Base-by-base conservation (phyloP, 148 eudicot genomes). In the Persicaria maculosa region DNA sequence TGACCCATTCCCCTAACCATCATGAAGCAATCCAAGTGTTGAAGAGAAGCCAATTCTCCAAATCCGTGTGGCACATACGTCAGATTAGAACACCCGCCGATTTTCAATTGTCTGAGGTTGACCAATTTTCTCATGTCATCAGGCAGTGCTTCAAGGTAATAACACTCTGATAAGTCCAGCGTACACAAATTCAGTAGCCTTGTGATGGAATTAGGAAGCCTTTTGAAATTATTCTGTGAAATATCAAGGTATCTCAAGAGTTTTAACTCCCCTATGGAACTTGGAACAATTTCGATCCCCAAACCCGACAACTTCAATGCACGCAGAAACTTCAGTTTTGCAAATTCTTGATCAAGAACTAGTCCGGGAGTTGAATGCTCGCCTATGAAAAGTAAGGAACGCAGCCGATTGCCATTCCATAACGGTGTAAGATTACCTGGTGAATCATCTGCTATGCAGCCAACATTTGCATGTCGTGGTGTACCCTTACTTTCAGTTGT, bases 201-300 rank as follows among this genome's bases (percentile, higher is more conserved):
- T 52, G 81, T 69, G 11, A 84, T 73, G 6, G 84, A 73, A 6
- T 71, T 50, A 0, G 82, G 81, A 1, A 82, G 74, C 5, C 1
- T 8, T 10, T 36, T 43, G 1, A 67, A 19, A 4, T 17, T 31
- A 55, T 77, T 78, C 5, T 1, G 0, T 20, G 78, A 77, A 15
- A 81, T 77, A 57, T 82, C 75, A 17, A 86, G 78, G 62, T 71
- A 80, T 65, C 90, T 84, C 45, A 86, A 80, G 48, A 79, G 10
- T 0, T 44, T 50, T 20, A 52, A 52, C n/a, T 52, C 57, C 16
- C 57, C 57, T n/a, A 52, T 52, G 16, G 57, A 52, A 1, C 5
- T 52, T 12, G 57, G 16, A 11, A 52, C 57, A n/a, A 4, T 52
- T 6, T 52, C 57, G 11, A 52, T 52, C 16, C 16, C 16, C 57